Evolutionary conservation across 2,329 filamentous ascomycete species (phyloP).

Genomic region (Trichoderma aggressivum): DNA sequence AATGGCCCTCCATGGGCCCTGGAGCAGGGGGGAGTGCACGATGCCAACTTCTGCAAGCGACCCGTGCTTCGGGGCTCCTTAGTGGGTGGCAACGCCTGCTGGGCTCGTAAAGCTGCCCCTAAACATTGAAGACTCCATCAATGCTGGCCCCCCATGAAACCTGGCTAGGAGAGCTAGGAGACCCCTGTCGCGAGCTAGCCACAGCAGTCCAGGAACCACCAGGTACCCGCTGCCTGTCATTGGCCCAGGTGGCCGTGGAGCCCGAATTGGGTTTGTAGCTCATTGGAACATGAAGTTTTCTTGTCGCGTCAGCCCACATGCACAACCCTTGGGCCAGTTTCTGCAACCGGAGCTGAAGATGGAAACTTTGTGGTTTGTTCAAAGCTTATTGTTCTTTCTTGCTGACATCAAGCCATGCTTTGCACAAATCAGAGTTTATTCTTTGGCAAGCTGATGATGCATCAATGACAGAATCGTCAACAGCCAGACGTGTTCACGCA

Average conservation of each 20-base stretch:
- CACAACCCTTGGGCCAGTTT: background rate
- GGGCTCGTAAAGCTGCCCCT: slow-evolving; percentile 3
- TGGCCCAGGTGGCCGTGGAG: slow-evolving; percentile 1
- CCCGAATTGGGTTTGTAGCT: background rate
- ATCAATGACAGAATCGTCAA: background rate
- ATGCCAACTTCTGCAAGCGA: background rate
- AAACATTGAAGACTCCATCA: background rate
- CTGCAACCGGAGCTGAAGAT: background rate
- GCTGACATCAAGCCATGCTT: background rate
- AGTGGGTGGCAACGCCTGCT: background rate
- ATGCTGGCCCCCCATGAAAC: background rate
- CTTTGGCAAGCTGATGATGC: background rate
- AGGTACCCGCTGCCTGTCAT: slow-evolving; percentile 18
- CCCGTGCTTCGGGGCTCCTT: background rate
- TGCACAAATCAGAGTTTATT: background rate
- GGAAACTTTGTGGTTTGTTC: background rate
- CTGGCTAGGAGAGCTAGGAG: background rate
- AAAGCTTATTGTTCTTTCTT: background rate
- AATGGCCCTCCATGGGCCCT: background rate
- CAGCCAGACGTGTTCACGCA: background rate
- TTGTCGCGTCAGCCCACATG: slow-evolving; percentile 18
- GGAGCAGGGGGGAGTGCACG: background rate
- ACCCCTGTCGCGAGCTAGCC: background rate
- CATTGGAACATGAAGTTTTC: background rate
- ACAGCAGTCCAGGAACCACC: slow-evolving; percentile 18